These are phyloP conservation scores for Fistulifera pelliculosa DNA, from an alignment of 108 stramenopile genomes.

Conservation along the genomic window DNA sequence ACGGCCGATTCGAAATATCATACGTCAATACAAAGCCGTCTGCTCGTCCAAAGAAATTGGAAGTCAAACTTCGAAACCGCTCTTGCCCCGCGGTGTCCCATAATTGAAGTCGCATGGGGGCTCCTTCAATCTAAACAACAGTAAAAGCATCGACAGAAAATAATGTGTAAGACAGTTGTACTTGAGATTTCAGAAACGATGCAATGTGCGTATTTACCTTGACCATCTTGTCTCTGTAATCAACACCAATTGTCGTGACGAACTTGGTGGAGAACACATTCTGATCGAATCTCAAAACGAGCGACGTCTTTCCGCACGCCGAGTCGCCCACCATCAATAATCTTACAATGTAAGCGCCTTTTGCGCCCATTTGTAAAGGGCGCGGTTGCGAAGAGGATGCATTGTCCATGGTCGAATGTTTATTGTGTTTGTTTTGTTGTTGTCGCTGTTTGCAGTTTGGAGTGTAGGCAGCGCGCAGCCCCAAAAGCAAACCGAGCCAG, in stretches of 20 bases:
- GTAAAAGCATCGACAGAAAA: too few relatives aligned
- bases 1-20: conserved; percentile 82
- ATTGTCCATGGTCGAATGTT: neutral
- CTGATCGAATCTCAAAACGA: conserved; percentile 85
- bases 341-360: conserved; percentile 85
- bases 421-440: neutral
- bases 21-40: conserved; percentile 90
- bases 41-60: conserved; percentile 90
- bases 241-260: conserved; percentile 91
- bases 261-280: conserved; percentile 89
- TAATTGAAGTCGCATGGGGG: conserved; percentile 79
- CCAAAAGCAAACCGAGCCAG: too few relatives aligned
- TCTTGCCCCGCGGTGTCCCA: conserved; percentile 97
- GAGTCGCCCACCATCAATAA: conserved; percentile 87
- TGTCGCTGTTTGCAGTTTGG: neutral
- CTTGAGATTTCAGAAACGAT: too few relatives aligned
- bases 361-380: conserved; percentile 86
- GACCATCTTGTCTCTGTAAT: conserved; percentile 92
- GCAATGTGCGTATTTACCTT: too few relatives aligned
- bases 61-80: conserved; percentile 86
- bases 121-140: conserved; percentile 81
- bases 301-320: conserved; percentile 81
- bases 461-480: too few relatives aligned
- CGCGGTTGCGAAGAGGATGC: conserved; percentile 29
- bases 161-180: too few relatives aligned